phyloP scores from a whole-genome alignment of 2,329 filamentous ascomycete genomes.

The Monosporascus sp. region DNA sequence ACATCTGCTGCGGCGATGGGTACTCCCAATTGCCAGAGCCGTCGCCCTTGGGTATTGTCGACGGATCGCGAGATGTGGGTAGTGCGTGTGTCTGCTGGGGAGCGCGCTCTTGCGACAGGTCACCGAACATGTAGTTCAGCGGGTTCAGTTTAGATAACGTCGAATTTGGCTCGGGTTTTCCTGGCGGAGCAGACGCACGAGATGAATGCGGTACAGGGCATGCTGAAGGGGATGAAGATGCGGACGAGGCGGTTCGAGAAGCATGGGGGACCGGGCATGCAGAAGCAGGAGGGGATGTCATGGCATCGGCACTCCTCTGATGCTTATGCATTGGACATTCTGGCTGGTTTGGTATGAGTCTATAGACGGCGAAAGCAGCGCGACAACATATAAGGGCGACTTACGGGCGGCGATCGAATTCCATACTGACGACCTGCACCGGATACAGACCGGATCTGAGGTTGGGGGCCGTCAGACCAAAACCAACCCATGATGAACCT shows the following conservation, averaged over 20 bases:
- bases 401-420: conserved; percentile 34
- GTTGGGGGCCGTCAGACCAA: conserved; percentile 47
- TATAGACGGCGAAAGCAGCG: conserved; percentile 4
- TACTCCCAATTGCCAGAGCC: conserved; percentile 89
- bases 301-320: conserved; percentile 40
- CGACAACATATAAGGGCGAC: conserved; percentile 9
- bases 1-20: conserved; percentile 98
- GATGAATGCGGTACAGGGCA: conserved; percentile 42
- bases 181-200: conserved; percentile 18
- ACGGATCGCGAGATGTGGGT: conserved; percentile 74
- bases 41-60: conserved; percentile 85
- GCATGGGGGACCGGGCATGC: conserved; percentile 27
- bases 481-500: conserved; percentile 54
- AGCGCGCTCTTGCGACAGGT: conserved; percentile 74
- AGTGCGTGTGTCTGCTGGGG: conserved; percentile 67
- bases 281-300: conserved; percentile 26
- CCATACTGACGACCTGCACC: conserved; percentile 9
- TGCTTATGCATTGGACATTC: conserved; percentile 53
- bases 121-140: conserved; percentile 93
- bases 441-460: conserved; percentile 12
- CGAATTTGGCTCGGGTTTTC: conserved; percentile 32
- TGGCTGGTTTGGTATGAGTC: conserved; percentile 30
- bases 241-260: conserved; percentile 4
- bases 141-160: conserved; percentile 54
- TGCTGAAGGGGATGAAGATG: conserved; percentile 28